Evolutionary conservation across 371 early-diverging fungal species (phyloP), one percentile per base, ranked within the genome.

Genomic region (Haplosporangium sp.): DNA sequence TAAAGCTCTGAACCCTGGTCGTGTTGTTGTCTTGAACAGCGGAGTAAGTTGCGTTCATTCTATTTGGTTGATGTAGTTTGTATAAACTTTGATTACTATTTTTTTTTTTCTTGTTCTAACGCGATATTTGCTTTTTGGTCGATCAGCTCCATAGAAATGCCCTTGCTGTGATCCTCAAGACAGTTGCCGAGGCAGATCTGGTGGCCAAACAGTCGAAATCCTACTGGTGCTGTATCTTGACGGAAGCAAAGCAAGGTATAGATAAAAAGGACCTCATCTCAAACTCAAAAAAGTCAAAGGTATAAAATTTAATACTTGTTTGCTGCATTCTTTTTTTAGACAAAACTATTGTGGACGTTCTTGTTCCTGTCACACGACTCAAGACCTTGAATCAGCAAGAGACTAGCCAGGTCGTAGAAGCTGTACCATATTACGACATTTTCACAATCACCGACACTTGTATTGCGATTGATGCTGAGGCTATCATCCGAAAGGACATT

Each of bases 21-120:
- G 95, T 13, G 65, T 95, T 1, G 87, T 95, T 2, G 78, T 96
- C 19, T 78, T 95, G 47, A 94, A 95, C 71, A 92, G 86, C 66
- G 86, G 76, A 20, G 88, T 90, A 83, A 59, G 85, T 27, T 1
- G 27, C 9, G 44, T 44, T 73, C 47, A 39, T 10, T 27, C 27
- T 27, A 27, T 27, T 27, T 27, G 27, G 27, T 1, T 27, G 27
- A 27, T 27, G 27, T 27, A 27, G 7, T 27, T 39, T n/a, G n/a
- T 0, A 35, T 1, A 37, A 39, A 20, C 40, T 20, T 9, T 47
- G 39, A 11, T 27, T 17, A 15, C 38, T 11, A n/a, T 37, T 19
- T 4, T 44, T 3, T 50, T 17, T 8, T 55, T 17, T 27, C 9
- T 37, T 63, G 52, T 11, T 61, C 45, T 27, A 27, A 27, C 27